phyloP scores from a whole-genome alignment of 768 basidiomycete species.

The Tylopilus sp. region DNA sequence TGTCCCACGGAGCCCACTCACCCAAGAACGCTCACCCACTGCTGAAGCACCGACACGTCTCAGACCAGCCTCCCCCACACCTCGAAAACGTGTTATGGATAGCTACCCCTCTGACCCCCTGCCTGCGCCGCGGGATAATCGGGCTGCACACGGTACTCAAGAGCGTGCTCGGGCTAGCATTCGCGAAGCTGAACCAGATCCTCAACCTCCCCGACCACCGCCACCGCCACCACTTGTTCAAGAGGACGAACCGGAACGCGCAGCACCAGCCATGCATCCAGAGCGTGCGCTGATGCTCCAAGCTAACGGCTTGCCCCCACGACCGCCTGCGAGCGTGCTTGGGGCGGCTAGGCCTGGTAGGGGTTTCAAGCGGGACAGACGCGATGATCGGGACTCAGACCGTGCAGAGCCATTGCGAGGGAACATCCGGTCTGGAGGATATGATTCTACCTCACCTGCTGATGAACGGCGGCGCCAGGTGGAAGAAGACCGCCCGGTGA shows the following conservation, averaged over 20 bases:
- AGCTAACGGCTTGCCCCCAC: constrained; percentile 25
- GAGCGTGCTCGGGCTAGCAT: constrained; percentile 10
- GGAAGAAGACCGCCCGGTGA: constrained; percentile 6
- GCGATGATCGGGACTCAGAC: constrained; percentile 17
- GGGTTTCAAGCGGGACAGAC: constrained; percentile 17
- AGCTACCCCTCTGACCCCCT: constrained; percentile 5
- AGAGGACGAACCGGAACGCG: too few species aligned
- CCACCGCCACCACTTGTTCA: too few species aligned
- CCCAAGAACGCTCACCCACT: background rate
- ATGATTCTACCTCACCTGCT: constrained; percentile 11
- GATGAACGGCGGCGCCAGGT: constrained; percentile 15
- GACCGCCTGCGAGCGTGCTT: constrained; percentile 18
- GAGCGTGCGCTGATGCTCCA: constrained; percentile 32
- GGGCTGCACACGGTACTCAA: constrained; percentile 1
- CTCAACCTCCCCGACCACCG: constrained; percentile 1
- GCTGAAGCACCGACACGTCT: constrained; percentile 7
- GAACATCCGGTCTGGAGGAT: background rate
- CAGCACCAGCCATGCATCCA: constrained; percentile 25
- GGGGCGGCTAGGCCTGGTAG: constrained; percentile 16
- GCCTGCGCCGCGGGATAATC: constrained; percentile 8
- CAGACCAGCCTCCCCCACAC: constrained; percentile 2
- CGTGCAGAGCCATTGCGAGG: constrained; percentile 21
- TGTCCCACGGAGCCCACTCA: background rate
- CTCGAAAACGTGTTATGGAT: constrained; percentile 10
- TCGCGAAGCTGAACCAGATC: constrained; percentile 9